phyloP scores from a whole-genome alignment of 2,329 filamentous ascomycete species.

The Cylindrodendrum hubeiense region DNA sequence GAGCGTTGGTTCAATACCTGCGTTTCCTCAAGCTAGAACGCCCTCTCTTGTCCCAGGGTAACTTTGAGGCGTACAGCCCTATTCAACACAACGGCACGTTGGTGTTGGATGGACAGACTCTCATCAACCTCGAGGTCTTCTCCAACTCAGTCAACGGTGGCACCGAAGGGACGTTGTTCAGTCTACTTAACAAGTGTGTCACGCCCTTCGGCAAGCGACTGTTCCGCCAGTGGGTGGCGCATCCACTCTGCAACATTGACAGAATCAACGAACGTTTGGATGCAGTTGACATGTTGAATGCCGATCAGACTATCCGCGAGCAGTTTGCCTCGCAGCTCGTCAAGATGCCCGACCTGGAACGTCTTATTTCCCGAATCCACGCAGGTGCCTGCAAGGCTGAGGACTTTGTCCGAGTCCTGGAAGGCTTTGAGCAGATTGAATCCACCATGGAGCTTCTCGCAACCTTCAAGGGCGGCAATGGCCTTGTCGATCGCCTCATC shows the following conservation, averaged over 20 bases:
- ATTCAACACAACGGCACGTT: slow-evolving; percentile 92
- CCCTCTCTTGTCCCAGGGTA: slow-evolving; percentile 87
- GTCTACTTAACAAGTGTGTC: slow-evolving; percentile 91
- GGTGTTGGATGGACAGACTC: slow-evolving; percentile 92
- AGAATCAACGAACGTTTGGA: slow-evolving; percentile 96
- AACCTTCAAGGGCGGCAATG: slow-evolving; percentile 80
- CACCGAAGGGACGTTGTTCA: slow-evolving; percentile 87
- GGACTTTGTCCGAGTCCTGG: slow-evolving; percentile 92
- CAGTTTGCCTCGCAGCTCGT: slow-evolving; percentile 89
- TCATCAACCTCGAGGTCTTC: slow-evolving; percentile 98
- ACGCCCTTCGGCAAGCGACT: slow-evolving; percentile 97
- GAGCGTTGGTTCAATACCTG: slow-evolving; percentile 89
- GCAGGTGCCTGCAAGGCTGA: slow-evolving; percentile 90
- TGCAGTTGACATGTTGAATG: slow-evolving; percentile 92
- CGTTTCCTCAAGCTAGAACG: slow-evolving; percentile 88
- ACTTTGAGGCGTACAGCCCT: slow-evolving; percentile 92
- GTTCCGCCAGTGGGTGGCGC: slow-evolving; percentile 97
- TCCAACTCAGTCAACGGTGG: slow-evolving; percentile 92
- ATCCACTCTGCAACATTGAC: slow-evolving; percentile 86
- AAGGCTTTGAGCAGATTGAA: slow-evolving; percentile 98
- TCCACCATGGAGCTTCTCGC: slow-evolving; percentile 88
- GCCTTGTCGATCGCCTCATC: slow-evolving; percentile 87
- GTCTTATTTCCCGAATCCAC: slow-evolving; percentile 93
- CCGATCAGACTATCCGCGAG: slow-evolving; percentile 83
- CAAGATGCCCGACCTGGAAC: slow-evolving; percentile 93